Base-by-base conservation (phyloP, 2,329 filamentous ascomycete genomes). In the Ascomycota sp. region DNA sequence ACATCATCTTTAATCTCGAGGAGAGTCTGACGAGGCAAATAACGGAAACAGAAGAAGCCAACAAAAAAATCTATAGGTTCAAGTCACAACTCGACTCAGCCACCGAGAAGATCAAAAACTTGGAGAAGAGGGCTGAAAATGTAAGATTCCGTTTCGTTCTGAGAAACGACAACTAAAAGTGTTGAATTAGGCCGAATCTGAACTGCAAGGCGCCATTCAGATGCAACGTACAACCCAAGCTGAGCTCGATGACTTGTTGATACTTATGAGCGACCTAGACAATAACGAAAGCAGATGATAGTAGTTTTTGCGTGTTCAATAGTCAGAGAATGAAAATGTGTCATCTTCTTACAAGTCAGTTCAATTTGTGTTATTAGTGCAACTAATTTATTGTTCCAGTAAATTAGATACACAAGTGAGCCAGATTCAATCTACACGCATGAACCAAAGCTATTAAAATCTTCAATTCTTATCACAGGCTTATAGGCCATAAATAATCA, bases 261-360 rank as follows among this genome's bases (percentile, higher is more conserved):
- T 86, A 56, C 74, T 89, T 5, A 81, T 85, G 50, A 72, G 69
- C 10, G 80, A 89, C 44, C 46, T 83, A 12, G 80, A 89, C 50
- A 76, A 81, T 31, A 86, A 85, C n/a, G n/a, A n/a, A n/a, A n/a
- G n/a, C n/a, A n/a, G n/a, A n/a, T n/a, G n/a, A n/a, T n/a, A n/a
- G n/a, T n/a, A n/a, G n/a, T n/a, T n/a, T n/a, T n/a, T n/a, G n/a
- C n/a, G n/a, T n/a, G n/a, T n/a, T n/a, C n/a, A n/a, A n/a, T n/a
- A n/a, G n/a, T n/a, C n/a, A n/a, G n/a, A n/a, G n/a, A n/a, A n/a
- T n/a, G n/a, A n/a, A n/a, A n/a, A n/a, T n/a, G n/a, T n/a, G n/a
- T n/a, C n/a, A n/a, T n/a, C n/a, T n/a, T n/a, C n/a, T n/a, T n/a
- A n/a, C n/a, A n/a, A n/a, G n/a, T n/a, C n/a, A n/a, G n/a, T n/a